These are phyloP conservation scores for Schizonepeta tenuifolia DNA, from an alignment of 257 asterid genomes.

Conservation along the genomic window DNA sequence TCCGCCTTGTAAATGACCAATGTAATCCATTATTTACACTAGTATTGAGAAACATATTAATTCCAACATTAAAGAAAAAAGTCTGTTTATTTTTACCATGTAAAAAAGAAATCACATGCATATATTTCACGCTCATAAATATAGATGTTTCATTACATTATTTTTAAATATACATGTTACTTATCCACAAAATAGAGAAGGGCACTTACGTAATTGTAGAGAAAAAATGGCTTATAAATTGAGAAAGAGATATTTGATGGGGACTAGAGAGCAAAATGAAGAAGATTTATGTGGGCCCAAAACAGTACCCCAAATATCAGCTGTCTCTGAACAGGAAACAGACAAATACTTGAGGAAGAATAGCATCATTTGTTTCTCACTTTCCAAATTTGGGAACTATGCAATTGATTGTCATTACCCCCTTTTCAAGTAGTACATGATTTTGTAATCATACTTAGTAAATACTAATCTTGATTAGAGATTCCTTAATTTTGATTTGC, in stretches of 20 bases:
- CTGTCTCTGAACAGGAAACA: conserved; percentile 43
- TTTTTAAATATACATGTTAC: no score
- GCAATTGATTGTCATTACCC: not conserved
- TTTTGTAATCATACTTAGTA: not conserved
- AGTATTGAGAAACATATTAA: no score
- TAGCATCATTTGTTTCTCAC: conserved; percentile 22
- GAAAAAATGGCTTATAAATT: conserved; percentile 16
- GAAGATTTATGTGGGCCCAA: conserved; percentile 22
- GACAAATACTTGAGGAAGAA: conserved; percentile 20
- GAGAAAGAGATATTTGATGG: conserved; percentile 44
- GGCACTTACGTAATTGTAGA: not conserved
- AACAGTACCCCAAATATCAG: conserved; percentile 37
- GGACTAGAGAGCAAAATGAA: conserved; percentile 30
- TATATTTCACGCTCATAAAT: no score
- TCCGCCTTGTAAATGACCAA: no score
- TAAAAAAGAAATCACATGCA: no score
- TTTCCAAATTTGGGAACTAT: conserved; percentile 21
- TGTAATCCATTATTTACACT: no score
- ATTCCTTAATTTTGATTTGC: conserved; percentile 24
- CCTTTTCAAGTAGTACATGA: not conserved
- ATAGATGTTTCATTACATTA: no score
- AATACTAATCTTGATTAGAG: not conserved
- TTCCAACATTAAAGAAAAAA: no score
- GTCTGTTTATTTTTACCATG: no score
- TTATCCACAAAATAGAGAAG: not conserved